Evolutionary conservation across 2,329 filamentous ascomycete genomes (phyloP).

Genomic region (Stachybotrys elegans): DNA sequence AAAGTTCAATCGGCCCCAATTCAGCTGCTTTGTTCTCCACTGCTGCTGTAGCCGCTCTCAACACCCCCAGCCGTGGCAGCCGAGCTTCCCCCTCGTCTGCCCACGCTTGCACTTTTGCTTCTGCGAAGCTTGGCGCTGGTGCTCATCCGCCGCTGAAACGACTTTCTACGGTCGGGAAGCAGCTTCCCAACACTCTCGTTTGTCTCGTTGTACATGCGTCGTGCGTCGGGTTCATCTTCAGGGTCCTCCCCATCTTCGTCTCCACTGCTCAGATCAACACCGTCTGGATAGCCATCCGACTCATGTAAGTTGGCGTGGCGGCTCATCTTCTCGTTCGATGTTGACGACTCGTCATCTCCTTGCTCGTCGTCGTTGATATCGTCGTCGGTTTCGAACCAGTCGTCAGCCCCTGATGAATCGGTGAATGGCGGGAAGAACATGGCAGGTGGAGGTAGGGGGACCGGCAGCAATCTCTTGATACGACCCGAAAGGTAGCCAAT

Average conservation of each 20-base stretch:
- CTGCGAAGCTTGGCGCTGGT: slow-evolving; percentile 24
- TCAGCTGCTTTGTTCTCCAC: too few relatives aligned
- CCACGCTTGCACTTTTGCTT: slow-evolving; percentile 25
- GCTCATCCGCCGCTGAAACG: slow-evolving; percentile 15
- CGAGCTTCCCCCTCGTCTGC: slow-evolving; percentile 28
- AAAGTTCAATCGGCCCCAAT: too few relatives aligned
- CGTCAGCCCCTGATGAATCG: slow-evolving; percentile 28
- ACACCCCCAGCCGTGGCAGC: slow-evolving; percentile 34
- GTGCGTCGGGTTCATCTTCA: slow-evolving; percentile 24
- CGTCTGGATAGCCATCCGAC: slow-evolving; percentile 36
- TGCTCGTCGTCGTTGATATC: slow-evolving; percentile 20
- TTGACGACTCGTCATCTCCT: slow-evolving; percentile 6
- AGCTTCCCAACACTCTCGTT: slow-evolving; percentile 8
- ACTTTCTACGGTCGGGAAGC: slow-evolving; percentile 13
- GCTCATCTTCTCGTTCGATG: slow-evolving; percentile 24
- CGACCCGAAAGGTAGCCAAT: slow-evolving; percentile 41
- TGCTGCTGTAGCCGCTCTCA: slow-evolving; percentile 32
- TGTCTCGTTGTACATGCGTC: slow-evolving; percentile 24
- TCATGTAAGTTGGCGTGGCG: slow-evolving; percentile 29
- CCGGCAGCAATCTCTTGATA: slow-evolving; percentile 39
- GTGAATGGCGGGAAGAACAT: slow-evolving; percentile 45
- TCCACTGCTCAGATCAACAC: slow-evolving; percentile 33
- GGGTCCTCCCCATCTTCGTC: slow-evolving; percentile 37
- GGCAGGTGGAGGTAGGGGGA: slow-evolving; percentile 46
- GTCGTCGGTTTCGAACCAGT: slow-evolving; percentile 18